Evolutionary conservation across 2,329 filamentous ascomycete genomes (phyloP), one percentile per base, ranked within the genome.

Genomic region (Claviceps purpurea): DNA sequence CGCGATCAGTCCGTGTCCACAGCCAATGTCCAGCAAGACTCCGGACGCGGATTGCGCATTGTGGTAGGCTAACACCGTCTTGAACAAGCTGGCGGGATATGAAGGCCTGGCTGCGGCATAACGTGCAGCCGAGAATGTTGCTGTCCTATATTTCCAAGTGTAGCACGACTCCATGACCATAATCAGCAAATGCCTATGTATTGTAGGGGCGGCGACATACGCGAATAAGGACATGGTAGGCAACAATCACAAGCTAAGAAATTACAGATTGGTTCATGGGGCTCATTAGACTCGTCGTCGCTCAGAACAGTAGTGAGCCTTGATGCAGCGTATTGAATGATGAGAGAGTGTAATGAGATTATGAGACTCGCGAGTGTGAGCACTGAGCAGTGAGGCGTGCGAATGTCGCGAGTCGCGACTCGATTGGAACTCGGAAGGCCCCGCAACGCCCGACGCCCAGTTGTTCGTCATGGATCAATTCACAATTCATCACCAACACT

Each of bases 81-180:
- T 69, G 65, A 76, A 82, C 34, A 84, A 68, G 20, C 66, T 68
- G 8, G 70, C 61, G 6, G 79, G 79, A 61, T 84, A 85, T 26
- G 69, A 68, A 16, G 81, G 80, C 16, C 81, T 73, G 61, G 81
- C 78, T 24, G 77, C 70, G 40, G 80, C 79, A 59, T 84, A 85
- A 18, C 72, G 70, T 44, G 73, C 70, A 14, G 76, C 73, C 24
- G 74, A 76, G 64, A 81, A 82, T 11, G 72, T 72, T 41, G 74
- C 63, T 62, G 77, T 77, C 50, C 77, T 82, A 56, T 11, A 58
- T 20, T 42, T 2, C 3, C 54, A 18, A 26, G 20, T 50, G 52
- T 5, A 50, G 38, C 49, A 45, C 18, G n/a, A n/a, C 10, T 41
- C 16, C 16, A 41, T 41, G 30, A 34, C 10, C 30, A 34, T 34